Conservation (phyloP, 2,329 filamentous ascomycete species). For the Akanthomyces uredinophilus region DNA sequence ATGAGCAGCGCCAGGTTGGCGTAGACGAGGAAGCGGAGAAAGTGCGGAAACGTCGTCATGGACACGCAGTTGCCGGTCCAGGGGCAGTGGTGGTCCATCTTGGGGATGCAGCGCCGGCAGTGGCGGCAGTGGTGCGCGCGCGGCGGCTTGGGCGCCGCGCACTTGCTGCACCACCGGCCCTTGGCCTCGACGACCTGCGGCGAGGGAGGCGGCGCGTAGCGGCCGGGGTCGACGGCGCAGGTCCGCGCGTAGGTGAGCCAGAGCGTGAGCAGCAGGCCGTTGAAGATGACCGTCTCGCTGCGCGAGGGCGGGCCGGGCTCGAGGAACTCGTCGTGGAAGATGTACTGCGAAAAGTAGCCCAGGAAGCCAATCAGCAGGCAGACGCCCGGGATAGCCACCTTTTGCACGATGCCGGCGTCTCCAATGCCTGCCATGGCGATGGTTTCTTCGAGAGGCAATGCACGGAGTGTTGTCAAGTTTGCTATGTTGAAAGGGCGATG, state of each 20-base stretch:
- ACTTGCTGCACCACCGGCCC: slow-evolving; percentile 68
- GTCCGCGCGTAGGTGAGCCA: slow-evolving; percentile 65
- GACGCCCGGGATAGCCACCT: slow-evolving; percentile 64
- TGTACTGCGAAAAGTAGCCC: slow-evolving; percentile 65
- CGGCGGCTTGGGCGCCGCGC: slow-evolving; percentile 66
- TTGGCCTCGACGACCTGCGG: slow-evolving; percentile 28
- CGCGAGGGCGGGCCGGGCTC: slow-evolving; percentile 55
- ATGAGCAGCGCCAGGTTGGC: slow-evolving; percentile 60
- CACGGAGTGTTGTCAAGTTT: neutral
- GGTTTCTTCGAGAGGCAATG: neutral
- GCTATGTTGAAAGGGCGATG: neutral
- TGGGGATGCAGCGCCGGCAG: slow-evolving; percentile 69
- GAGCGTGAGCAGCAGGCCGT: slow-evolving; percentile 57
- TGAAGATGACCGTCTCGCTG: slow-evolving; percentile 58
- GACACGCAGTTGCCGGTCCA: slow-evolving; percentile 84
- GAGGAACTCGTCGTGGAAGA: slow-evolving; percentile 58
- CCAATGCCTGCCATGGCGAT: slow-evolving; percentile 37
- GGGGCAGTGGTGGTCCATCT: slow-evolving; percentile 84
- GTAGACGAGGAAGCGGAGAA: slow-evolving; percentile 71
- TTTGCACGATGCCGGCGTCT: slow-evolving; percentile 40
- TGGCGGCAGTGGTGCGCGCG: slow-evolving; percentile 77
- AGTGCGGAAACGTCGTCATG: slow-evolving; percentile 75
- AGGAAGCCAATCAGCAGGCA: slow-evolving; percentile 63
- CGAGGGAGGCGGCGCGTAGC: slow-evolving; percentile 45
- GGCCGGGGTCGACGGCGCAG: slow-evolving; percentile 53